Evolutionary conservation across 2,329 filamentous ascomycete genomes (phyloP), one percentile per base, ranked within the genome.

Genomic region (Aureobasidium pullulans): DNA sequence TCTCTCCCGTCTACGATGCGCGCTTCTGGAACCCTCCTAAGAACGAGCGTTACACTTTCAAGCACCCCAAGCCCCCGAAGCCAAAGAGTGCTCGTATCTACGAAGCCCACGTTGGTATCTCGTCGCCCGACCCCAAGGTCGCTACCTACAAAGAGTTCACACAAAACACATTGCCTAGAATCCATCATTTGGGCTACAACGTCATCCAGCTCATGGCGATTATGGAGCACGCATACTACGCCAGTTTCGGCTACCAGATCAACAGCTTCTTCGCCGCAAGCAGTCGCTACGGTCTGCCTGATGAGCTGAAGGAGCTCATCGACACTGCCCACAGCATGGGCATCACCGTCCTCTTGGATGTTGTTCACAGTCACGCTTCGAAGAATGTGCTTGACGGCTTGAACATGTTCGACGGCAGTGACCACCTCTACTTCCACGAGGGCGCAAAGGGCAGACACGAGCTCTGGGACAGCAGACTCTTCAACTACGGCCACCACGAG

Each of bases 151-250:
- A 96, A 73, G 92, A 99, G 75, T 99, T 99, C 73, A 97, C 93
- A 2, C 81, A 86, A 68, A 90, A 89, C 72, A 91, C 96, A 81
- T 82, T 99, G 7, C 92, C 93, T 15, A 84, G 93, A 60, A 97
- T 99, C 76, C 87, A 92, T 70, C 79, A 85, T 64, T 79, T 97
- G 44, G 94, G 93, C 42, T 99, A 99, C 79, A 97, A 99, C 71
- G 89, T 92, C 58, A 97, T 99, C 66, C 94, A 99, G 72, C 81
- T 99, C 64, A 99, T 99, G 94, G 94, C 94, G 47, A 82, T 99
- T 70, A 99, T 99, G 93, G 94, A 99, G 72, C 94, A 99, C 75
- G 94, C 94, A 52, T 99, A 99, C 80, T 99, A 99, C 72, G 94
- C 94, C 68, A 97, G 93, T 70, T 99, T 99, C 68, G 94, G 94